Evolutionary conservation across 805 yeast species (phyloP).

Genomic region (Pichia ethanolica): DNA sequence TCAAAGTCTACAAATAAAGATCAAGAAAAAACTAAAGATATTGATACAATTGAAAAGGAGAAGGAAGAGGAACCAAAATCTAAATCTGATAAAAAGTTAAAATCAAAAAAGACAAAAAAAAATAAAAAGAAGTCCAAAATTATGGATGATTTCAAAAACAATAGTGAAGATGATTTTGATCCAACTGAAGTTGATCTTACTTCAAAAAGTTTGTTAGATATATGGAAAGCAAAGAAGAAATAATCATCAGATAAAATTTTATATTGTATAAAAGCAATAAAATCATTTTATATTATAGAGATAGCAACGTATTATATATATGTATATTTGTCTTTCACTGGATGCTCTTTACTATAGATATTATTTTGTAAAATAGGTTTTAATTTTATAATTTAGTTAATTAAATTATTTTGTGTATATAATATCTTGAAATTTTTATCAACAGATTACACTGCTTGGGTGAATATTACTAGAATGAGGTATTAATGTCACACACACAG

Average conservation of each 20-base stretch:
- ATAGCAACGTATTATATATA: too few relatives aligned
- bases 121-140: conserved; percentile 2
- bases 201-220: conserved; percentile 7
- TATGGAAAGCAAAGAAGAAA: conserved; percentile 12
- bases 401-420: too few relatives aligned
- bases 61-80: background rate
- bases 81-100: background rate
- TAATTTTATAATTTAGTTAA: too few relatives aligned
- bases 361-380: too few relatives aligned
- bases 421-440: too few relatives aligned
- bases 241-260: background rate
- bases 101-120: background rate
- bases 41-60: conserved; percentile 2
- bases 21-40: background rate
- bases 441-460: too few relatives aligned
- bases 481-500: too few relatives aligned
- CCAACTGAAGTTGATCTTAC: conserved; percentile 4
- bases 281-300: too few relatives aligned
- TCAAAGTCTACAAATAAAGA: background rate
- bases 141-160: conserved; percentile 2
- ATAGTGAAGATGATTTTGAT: conserved; percentile 1
- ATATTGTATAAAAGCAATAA: background rate
- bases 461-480: too few relatives aligned
- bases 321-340: too few relatives aligned
- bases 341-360: too few relatives aligned